Percentiles rank a stretch among this genome's conserved stretches.
Conservation (phyloP, 179 eudicot genomes). For the Vitellaria paradoxa region DNA sequence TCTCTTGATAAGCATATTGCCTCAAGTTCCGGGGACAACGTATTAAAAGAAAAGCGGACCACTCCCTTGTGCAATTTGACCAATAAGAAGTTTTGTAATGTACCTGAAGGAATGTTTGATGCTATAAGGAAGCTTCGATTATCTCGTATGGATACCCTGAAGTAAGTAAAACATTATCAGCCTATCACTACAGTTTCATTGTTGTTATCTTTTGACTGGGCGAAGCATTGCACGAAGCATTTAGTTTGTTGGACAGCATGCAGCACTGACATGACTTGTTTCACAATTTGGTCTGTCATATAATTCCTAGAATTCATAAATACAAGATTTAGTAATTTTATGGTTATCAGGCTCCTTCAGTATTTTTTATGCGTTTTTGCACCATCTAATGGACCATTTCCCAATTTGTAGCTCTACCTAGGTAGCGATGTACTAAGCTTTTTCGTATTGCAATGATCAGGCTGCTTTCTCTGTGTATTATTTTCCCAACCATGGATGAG, state of each 20-base stretch:
- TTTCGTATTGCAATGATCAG: too few relatives aligned
- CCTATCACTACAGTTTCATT: not conserved
- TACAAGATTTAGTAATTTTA: too few relatives aligned
- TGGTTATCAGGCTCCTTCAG: too few relatives aligned
- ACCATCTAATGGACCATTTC: too few relatives aligned
- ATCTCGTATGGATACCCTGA: constrained; percentile 51
- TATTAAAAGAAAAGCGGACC: constrained; percentile 11
- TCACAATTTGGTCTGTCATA: too few relatives aligned
- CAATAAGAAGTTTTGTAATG: constrained; percentile 14
- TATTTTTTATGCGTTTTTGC: too few relatives aligned
- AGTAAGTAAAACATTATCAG: constrained; percentile 33
- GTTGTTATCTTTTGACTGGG: not conserved
- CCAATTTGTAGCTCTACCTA: too few relatives aligned
- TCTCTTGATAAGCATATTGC: constrained; percentile 11
- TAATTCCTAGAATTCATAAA: too few relatives aligned
- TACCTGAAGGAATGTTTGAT: constrained; percentile 40
- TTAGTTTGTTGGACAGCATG: not conserved
- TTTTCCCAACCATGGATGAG: too few relatives aligned
- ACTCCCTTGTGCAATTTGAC: constrained; percentile 9
- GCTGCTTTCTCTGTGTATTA: too few relatives aligned
- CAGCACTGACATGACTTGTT: too few relatives aligned
- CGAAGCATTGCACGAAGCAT: not conserved
- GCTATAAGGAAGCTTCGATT: constrained; percentile 48
- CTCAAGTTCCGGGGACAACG: constrained; percentile 7
- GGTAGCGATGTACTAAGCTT: too few relatives aligned